Evolutionary conservation across 106 monocot genomes (phyloP).

Genomic region (Posidonia australis): DNA sequence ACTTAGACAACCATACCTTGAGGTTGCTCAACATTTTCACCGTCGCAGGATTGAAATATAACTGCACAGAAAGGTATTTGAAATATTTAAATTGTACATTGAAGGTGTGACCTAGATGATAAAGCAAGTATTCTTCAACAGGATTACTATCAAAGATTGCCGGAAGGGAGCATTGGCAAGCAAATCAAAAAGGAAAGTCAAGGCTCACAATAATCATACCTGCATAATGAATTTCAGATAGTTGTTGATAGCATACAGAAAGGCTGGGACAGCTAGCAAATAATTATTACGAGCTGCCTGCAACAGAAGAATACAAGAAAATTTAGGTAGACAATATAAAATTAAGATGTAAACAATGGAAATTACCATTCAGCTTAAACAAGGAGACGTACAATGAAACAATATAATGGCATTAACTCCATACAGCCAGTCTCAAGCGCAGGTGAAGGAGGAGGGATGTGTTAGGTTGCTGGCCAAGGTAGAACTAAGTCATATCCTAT

Average conservation of each 20-base stretch:
- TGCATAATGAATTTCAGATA: slow-evolving; percentile 30
- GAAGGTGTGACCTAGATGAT: background rate
- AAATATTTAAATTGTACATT: background rate
- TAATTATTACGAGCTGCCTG: slow-evolving; percentile 29
- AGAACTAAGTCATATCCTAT: too few species aligned
- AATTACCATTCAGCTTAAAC: background rate
- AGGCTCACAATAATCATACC: slow-evolving; percentile 5
- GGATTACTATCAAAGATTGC: background rate
- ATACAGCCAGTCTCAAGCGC: too few species aligned
- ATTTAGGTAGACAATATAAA: background rate
- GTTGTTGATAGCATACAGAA: slow-evolving; percentile 26
- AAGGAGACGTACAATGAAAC: background rate
- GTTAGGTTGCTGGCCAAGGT: too few species aligned
- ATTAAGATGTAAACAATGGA: too few species aligned
- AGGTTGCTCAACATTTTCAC: slow-evolving; percentile 33
- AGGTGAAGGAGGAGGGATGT: too few species aligned
- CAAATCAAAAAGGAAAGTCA: background rate
- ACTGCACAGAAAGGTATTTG: slow-evolving; percentile 9
- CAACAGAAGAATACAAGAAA: background rate
- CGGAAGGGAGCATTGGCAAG: background rate
- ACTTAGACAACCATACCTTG: slow-evolving; percentile 11
- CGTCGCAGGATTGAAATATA: slow-evolving; percentile 31
- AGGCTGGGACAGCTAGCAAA: slow-evolving; percentile 27
- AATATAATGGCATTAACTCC: too few species aligned
- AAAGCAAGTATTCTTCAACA: background rate